phyloP scores from a whole-genome alignment of 257 asterid genomes.

The Capsicum baccatum region DNA sequence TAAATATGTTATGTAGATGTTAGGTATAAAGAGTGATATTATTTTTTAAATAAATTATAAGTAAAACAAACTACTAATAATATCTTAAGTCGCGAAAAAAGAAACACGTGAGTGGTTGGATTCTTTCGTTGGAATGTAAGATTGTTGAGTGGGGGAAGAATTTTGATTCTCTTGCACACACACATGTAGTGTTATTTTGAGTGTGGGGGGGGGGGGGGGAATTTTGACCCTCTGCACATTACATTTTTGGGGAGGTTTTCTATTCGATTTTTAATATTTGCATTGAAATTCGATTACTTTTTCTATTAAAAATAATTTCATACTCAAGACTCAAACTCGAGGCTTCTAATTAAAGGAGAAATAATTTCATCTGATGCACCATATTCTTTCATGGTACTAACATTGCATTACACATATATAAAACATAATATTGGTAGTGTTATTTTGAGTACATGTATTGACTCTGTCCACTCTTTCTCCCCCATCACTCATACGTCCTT shows the following conservation, averaged over 20 bases:
- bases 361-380: rapidly evolving
- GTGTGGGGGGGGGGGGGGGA: not conserved
- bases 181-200: not conserved
- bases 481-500: constrained; percentile 43
- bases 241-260: no score
- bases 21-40: no score
- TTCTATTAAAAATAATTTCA: no score
- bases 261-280: no score
- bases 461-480: constrained; percentile 46
- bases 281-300: no score
- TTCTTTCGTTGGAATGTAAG: constrained; percentile 34
- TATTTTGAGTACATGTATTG: constrained; percentile 31
- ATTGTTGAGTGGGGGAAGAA: constrained; percentile 38
- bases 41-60: not conserved
- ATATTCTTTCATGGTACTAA: no score
- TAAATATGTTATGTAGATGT: no score
- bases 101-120: constrained; percentile 20
- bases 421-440: not conserved
- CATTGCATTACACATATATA: no score
- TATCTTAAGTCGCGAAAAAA: not conserved
- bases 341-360: no score
- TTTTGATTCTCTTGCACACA: constrained; percentile 24
- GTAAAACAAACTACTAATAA: not conserved
- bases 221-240: no score
- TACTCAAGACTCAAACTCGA: no score